Base-by-base conservation (phyloP, 2,329 filamentous ascomycete genomes). In the Epichloe glyceriae region DNA sequence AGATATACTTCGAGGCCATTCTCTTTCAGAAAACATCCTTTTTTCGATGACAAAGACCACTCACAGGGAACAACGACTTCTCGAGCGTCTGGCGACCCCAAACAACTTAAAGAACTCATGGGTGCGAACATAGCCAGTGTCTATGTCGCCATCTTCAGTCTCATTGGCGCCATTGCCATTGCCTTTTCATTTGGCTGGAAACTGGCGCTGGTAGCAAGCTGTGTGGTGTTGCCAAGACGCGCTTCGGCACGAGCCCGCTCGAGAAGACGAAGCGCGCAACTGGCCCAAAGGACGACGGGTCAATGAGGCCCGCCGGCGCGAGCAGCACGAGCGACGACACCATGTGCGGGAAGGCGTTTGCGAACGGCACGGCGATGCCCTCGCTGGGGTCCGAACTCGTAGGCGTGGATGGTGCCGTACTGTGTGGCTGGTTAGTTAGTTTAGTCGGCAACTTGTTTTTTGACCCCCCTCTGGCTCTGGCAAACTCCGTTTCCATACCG, bases 331-430 rank as follows among this genome's bases (percentile, higher is more conserved):
- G 72, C 10, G 76, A 79, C 12, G 76, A 74, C 14, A 95, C 74
- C 51, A 91, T 70, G 46, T 78, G 63, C 0, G 87, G 85, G 61
- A 90, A 89, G 52, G 82, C 76, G 10, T 79, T 79, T 6, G 86
- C 80, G 62, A 94, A 91, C 53, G 83, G 79, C 5, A 83, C 79
- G 4, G 82, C 81, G 50, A 95, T 83, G 49, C 85, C 88, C 88
- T 50, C 78, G 67, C 47, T 81, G 75, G 1, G 87, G 85, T 1
- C 88, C 88, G 69, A 85, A 94, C 70, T 94, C 88, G 62, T 93
- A 93, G 20, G 87, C 83, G 38, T 86, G 74, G 50, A 89, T 82
- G 35, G 73, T 80, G 47, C 88, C 88, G 63, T 88, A 90, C 61
- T 78, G 45, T 78, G 45, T 40, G 5, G 26, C 17, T 3, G 39